Base-by-base conservation (phyloP, 2,329 filamentous ascomycete genomes). In the Bretziella fagacearum region DNA sequence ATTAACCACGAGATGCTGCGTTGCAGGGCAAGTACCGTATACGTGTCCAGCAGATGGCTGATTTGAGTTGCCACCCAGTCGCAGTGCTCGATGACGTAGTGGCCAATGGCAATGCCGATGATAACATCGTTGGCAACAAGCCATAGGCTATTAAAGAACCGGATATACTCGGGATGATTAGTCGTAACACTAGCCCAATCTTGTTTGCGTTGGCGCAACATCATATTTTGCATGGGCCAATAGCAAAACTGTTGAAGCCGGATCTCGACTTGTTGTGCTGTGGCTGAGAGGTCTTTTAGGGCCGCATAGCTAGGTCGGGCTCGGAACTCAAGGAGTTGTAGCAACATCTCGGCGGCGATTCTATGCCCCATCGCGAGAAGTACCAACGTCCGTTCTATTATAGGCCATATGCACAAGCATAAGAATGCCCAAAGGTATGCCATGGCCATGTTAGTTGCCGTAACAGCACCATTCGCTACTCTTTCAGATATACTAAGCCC, bases 131-230 rank as follows among this genome's bases (percentile, higher is more conserved):
- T 98, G 25, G 87, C 87, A 18, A 98, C 91, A 6, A 98, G 81
- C 91, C 91, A 98, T 3, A 98, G 68, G 57, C 86, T 95, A 61
- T 98, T 98, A 65, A 96, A 98, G 63, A 98, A 98, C 13, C 91
- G 81, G 54, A 98, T 98, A 60, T 98, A 98, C 61, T 98, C 91
- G 1, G 89, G 85, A 61, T 98, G 89, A 56, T 81, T 94, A 41
- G 81, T 91, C 0, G 87, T 95, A 47, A 96, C 82, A 59, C 89
- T 96, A 50, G 86, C 84, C 89, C 91, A 96, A 55, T 93, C 85
- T 52, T 80, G 78, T 58, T 93, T 93, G 32, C 87, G 73, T 57
- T 84, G 79, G n/a, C 87, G 80, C 40, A 98, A 63, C 13, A 86
- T 96, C 36, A 89, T 72, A 59, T 96, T 95, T 60, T 98, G 89